Base-by-base conservation (phyloP, 306 rosid species). In the Cucurbita moschata region DNA sequence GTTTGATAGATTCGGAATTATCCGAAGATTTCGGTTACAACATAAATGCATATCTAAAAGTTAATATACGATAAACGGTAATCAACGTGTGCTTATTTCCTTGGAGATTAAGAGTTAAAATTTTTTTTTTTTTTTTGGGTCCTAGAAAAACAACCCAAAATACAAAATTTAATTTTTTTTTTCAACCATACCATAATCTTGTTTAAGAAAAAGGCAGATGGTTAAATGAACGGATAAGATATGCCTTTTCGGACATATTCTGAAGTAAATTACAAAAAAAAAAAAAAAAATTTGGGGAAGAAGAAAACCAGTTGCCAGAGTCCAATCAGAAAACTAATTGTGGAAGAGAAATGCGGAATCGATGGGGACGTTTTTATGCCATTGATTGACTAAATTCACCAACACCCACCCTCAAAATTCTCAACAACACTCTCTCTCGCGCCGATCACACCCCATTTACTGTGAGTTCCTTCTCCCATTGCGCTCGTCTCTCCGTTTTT, bases 381-480 rank as follows among this genome's bases (percentile, higher is more conserved):
- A 61, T 61, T 37, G 19, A 63, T 38, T 63, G 47, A 56, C 30
- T 10, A 56, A 61, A 37, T 9, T 39, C 70, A 8, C 70, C 8
- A 39, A 16, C 6, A 38, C 30, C 4, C 14, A 56, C 14, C 61
- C 13, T 9, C 61, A 4, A 56, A 1, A 1, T 56, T 56, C 37
- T 38, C 49, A 63, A 63, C 49, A 63, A 39, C 18, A 61, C 46
- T 2, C 70, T 39, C 71, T 65, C 71, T 40, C 71, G 43, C 38
- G 71, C 53, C 71, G 71, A 43, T 65, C 71, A 65, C 2, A 43
- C 71, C 13, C 37, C 52, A 47, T 40, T 65, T 43, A 43, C 52
- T 5, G 71, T 65, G 53, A 65, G 37, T 65, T 65, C 70, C 70
- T 46, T 63, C 70, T 65, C 71, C 52, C 71, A 65, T 43, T 43